Evolutionary conservation across 208 protist species (phyloP), one percentile per base, ranked within the genome.

Genomic region (Phytomonas serpens): DNA sequence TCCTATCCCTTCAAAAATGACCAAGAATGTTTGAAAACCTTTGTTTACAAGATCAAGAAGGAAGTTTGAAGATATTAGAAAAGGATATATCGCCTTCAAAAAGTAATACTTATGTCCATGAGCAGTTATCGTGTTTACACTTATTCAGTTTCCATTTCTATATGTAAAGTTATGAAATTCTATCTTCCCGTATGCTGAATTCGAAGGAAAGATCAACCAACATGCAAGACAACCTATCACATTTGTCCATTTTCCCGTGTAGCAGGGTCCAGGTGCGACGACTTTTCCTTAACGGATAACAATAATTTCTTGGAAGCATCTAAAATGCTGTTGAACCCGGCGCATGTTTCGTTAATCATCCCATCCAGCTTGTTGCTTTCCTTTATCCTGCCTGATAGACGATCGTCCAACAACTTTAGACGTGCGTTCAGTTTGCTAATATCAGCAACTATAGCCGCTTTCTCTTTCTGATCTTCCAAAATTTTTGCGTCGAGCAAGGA

Each of bases 311-410:
- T 83, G 0, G 94, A 96, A 51, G 81, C 84, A 13, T 97, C 89
- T n/a, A 97, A 37, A 67, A 97, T 97, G 64, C 82, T 89, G 40
- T 83, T 88, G 68, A 96, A 97, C 0, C 89, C 87, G 10, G 84
- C 74, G 32, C 83, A 93, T 47, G 94, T 97, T 34, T 95, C 86
- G 27, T 71, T 47, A 23, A 97, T 88, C 14, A 87, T 81, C 27
- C 80, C 83, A 74, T 97, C 92, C 36, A 96, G 77, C 33, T 92
- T 86, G 4, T 71, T 69, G 19, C 82, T 78, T 11, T 86, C 83
- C 4, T 74, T 73, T 6, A 77, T 66, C 72, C 95, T 95, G 23
- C 72, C 62, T 29, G 74, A 64, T 4, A 97, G 75, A 71, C 86
- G 83, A 2, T 80, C 76, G 29, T 93, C 84, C 2, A 96, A 37